Conservation (phyloP, 2,329 filamentous ascomycete genomes). For the Fusarium redolens region DNA sequence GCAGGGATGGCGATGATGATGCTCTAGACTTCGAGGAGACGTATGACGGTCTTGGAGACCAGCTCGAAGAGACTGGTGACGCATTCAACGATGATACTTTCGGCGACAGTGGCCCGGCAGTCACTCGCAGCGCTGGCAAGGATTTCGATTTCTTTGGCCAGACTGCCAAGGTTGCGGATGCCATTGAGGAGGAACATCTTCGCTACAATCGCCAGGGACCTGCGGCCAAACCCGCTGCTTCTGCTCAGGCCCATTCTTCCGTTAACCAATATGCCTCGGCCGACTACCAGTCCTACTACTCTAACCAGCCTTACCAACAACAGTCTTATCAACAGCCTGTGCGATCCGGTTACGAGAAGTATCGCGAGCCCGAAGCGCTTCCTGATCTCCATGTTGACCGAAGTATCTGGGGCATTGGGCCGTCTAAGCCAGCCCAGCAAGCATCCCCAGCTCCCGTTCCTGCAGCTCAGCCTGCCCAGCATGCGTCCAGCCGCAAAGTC, state of each 20-base stretch:
- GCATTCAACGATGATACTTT: slow-evolving; percentile 98
- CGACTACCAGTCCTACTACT: slow-evolving; percentile 45
- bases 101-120: slow-evolving; percentile 57
- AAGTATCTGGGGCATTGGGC: slow-evolving; percentile 87
- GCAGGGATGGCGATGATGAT: slow-evolving; percentile 70
- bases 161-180: slow-evolving; percentile 86
- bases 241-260: slow-evolving; percentile 46
- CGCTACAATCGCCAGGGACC: slow-evolving; percentile 83
- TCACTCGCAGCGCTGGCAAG: slow-evolving; percentile 74
- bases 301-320: slow-evolving; percentile 38
- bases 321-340: slow-evolving; percentile 64
- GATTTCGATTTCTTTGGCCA: slow-evolving; percentile 98
- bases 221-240: slow-evolving; percentile 52
- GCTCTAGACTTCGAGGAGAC: slow-evolving; percentile 91
- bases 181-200: slow-evolving; percentile 90
- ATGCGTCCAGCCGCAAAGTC: slow-evolving; percentile 73
- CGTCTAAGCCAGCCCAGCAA: slow-evolving; percentile 57
- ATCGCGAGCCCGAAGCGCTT: slow-evolving; percentile 84
- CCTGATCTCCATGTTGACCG: slow-evolving; percentile 93
- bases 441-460: slow-evolving; percentile 47
- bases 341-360: slow-evolving; percentile 91
- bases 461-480: slow-evolving; percentile 29
- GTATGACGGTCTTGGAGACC: slow-evolving; percentile 92
- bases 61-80: slow-evolving; percentile 91
- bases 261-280: slow-evolving; percentile 56